Evolutionary conservation across 2,329 filamentous ascomycete species (phyloP), one percentile per base, ranked within the genome.

Genomic region (Emergomyces orientalis): DNA sequence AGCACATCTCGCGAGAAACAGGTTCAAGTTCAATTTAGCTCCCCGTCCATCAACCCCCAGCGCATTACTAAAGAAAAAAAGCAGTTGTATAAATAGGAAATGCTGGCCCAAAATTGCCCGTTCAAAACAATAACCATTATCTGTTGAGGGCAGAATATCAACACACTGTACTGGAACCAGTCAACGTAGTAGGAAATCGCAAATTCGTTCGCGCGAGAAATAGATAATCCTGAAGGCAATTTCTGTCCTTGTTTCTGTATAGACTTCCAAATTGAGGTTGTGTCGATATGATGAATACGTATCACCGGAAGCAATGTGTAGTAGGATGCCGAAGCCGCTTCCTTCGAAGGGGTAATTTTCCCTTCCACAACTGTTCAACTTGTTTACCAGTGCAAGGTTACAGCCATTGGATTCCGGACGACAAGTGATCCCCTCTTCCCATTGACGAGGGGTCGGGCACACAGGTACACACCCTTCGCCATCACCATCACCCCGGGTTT

Each of bases 221-320:
- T 52, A 55, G 30, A 11, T 30, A 37, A 37, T 17, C 30, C 7
- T 14, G 19, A n/a, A 19, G 51, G 32, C 51, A 55, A 37, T 32
- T 55, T 55, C 19, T 6, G 19, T 32, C 19, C 30, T 19, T 34
- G 6, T 55, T 37, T 34, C 52, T 34, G 4, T 2, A 5, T 22
- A 17, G 52, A 22, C 52, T 55, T 55, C 32, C 52, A 55, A 55
- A 37, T 37, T 51, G 19, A 22, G 52, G 6, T 37, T 32, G 52
- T 55, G 52, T 55, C 52, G 52, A n/a, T 22, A 55, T 37, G 52
- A 22, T 55, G 52, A 55, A 55, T 55, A 34, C 19, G n/a, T 19
- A 37, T 37, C 52, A 3, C 5, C n/a, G 30, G 52, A 55, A 34
- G 32, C 19, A 55, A 22, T 22, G 3, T n/a, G 30, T 55, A 34